A percentile compares a stretch with the other conserved stretches of the same genome.
These are phyloP conservation scores for Fusarium brachygibbosum DNA, from an alignment of 2,329 filamentous ascomycete species.

Conservation along the genomic window DNA sequence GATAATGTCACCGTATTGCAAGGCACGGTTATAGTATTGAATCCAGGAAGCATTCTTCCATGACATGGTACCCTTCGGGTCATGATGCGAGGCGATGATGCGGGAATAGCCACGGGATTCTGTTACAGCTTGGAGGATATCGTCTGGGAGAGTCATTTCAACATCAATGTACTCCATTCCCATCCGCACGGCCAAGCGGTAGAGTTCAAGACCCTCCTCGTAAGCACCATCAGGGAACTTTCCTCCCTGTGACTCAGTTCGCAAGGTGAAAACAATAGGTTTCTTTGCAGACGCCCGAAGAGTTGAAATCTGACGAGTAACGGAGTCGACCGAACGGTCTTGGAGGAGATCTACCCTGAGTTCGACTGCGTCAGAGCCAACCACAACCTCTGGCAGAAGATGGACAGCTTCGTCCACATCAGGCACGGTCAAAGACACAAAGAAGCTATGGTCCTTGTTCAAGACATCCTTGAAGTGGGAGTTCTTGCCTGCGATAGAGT, in stretches of 20 bases:
- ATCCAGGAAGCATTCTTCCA: slow-evolving; percentile 97
- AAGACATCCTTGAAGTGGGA: slow-evolving; percentile 62
- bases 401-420: slow-evolving; percentile 74
- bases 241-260: slow-evolving; percentile 88
- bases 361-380: slow-evolving; percentile 94
- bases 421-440: slow-evolving; percentile 89
- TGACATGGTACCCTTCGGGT: slow-evolving; percentile 81
- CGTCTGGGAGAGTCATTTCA: slow-evolving; percentile 86
- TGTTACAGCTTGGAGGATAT: slow-evolving; percentile 77
- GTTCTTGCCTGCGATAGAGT: slow-evolving; percentile 55
- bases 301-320: slow-evolving; percentile 84
- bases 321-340: slow-evolving; percentile 80
- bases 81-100: slow-evolving; percentile 96
- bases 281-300: slow-evolving; percentile 78
- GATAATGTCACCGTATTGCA: slow-evolving; percentile 92
- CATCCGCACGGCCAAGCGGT: slow-evolving; percentile 81
- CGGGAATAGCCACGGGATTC: slow-evolving; percentile 78
- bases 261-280: slow-evolving; percentile 92
- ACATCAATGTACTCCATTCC: slow-evolving; percentile 94
- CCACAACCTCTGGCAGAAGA: slow-evolving; percentile 77
- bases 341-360: slow-evolving; percentile 90
- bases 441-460: slow-evolving; percentile 82
- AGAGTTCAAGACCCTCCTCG: slow-evolving; percentile 80
- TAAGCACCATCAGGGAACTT: slow-evolving; percentile 83
- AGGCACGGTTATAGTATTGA: slow-evolving; percentile 86